Evolutionary conservation across 305 asterid species (phyloP), one percentile per base, ranked within the genome.

Genomic region (Fraxinus angustifolia): DNA sequence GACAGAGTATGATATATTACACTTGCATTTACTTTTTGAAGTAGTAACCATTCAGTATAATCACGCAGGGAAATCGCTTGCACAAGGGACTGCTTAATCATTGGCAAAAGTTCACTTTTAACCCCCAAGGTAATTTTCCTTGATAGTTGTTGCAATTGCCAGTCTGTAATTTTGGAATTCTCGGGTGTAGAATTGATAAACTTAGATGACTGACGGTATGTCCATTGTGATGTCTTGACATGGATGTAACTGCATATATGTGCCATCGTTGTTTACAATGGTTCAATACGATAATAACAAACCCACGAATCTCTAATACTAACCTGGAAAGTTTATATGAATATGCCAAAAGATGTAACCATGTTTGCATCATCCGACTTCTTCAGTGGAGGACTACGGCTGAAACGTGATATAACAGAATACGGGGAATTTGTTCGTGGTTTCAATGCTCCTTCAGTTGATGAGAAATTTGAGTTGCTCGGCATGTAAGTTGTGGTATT

Each of bases 331-430:
- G 72, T 26, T 26, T 65, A 14, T 65, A 11, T 26, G 35, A 23
- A 26, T 65, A 65, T 26, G 73, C 35, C 31, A 26, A 65, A 65
- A 28, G 17, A 23, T 65, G 73, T 65, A 65, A 65, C 17, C 35
- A 65, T 26, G 17, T 65, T 65, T 60, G 73, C 73, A 23, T 65
- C 35, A 65, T 65, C 31, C 74, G 78, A 56, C 28, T 81, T 84
- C 34, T 91, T 83, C 89, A 94, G 99, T 85, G 99, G 99, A 86
- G 99, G 99, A 73, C 82, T 96, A 87, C 93, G 98, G 81, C 92
- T 96, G 85, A 96, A 96, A 87, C 99, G 99, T 89, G 99, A 96
- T 80, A 93, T 96, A 84, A 96, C 99, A 7, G 99, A 96, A 89
- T 96, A 96, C 81, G 97, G 97, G 81, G 99, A 96, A 89, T 96